Evolutionary conservation across 148 eudicot species (phyloP), one percentile per base, ranked within the genome.

Genomic region (Silene latifolia): DNA sequence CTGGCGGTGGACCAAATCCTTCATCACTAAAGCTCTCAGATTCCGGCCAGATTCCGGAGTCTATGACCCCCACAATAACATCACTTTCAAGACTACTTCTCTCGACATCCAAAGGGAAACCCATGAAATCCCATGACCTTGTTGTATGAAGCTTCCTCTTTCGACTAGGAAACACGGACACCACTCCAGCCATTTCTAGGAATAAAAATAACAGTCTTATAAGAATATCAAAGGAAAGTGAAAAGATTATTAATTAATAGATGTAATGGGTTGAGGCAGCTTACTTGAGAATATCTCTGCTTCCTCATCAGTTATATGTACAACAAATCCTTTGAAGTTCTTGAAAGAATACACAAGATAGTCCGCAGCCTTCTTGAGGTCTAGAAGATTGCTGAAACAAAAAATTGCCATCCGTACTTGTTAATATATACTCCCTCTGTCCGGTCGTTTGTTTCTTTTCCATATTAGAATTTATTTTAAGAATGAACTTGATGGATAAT

Each of bases 91-190:
- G 7, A 4, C 60, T 32, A 24, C 60, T 48, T 39, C 83, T 75
- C 53, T 70, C 25, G 11, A 71, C 77, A 15, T 70, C 12, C 71
- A 63, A 42, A 32, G 85, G 78, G 4, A 87, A 81, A 27, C 82
- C 86, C 85, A 83, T 76, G 78, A 87, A 87, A 66, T 87, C 86
- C 90, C 88, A 87, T 42, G 89, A 86, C 69, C 85, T 78, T 67
- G 89, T 82, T 20, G 89, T 86, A 18, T 59, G 81, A 11, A 53
- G 82, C 7, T 67, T 3, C 25, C 39, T 78, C n/a, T 71, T 86
- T 1, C 27, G 23, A 25, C 46, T 82, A 0, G 82, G 87, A 68
- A 86, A 86, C 63, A 86, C 82, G 0, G 87, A 86, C 0, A 86
- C 83, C 47, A 86, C 85, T 0, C 85, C 89, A 19, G 78, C 60